Evolutionary conservation across 148 eudicot genomes (phyloP), one percentile per base, ranked within the genome.

Genomic region (Beta vulgaris): DNA sequence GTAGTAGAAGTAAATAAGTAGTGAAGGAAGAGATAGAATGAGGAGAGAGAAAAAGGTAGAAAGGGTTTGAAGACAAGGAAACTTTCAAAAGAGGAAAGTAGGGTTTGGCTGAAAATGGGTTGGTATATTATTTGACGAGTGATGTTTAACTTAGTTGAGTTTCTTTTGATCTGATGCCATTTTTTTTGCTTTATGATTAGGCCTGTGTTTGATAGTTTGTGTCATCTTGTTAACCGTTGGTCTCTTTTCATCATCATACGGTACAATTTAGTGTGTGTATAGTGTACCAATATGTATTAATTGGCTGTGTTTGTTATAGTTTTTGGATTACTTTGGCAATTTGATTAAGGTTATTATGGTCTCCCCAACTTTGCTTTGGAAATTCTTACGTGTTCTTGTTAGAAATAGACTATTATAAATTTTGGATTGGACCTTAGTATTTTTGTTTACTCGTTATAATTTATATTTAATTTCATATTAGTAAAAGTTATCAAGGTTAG

Each of bases 171-270:
- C 35, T 34, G 40, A 35, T 19, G 67, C 35, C 11, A 60, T 60
- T 31, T 60, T 35, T 62, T 40, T 62, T 62, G 67, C 40, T 51
- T 11, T 31, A 43, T 68, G 35, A 54, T 55, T 54, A 15, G 70
- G 77, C 69, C 60, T 72, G 26, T 61, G 12, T 23, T 49, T 80
- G 76, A 63, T 75, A 73, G 80, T 68, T 78, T 63, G 84, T 80
- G 62, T 53, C 87, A 82, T 60, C 74, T 68, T 74, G 73, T 84
- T 84, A 82, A 78, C 84, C 81, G 76, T 68, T 78, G 87, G 87
- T 78, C 70, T 5, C 57, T 82, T 81, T 74, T 70, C 61, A 54
- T 57, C 76, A 51, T 72, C 78, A 32, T 49, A 37, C 59, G 15
- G 53, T 48, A 72, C 39, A 26, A 37, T 14, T 73, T 31, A 39